These are phyloP conservation scores for Magnolia kwangsiensis DNA, from an alignment of 164 flowering plant species.

Conservation along the genomic window DNA sequence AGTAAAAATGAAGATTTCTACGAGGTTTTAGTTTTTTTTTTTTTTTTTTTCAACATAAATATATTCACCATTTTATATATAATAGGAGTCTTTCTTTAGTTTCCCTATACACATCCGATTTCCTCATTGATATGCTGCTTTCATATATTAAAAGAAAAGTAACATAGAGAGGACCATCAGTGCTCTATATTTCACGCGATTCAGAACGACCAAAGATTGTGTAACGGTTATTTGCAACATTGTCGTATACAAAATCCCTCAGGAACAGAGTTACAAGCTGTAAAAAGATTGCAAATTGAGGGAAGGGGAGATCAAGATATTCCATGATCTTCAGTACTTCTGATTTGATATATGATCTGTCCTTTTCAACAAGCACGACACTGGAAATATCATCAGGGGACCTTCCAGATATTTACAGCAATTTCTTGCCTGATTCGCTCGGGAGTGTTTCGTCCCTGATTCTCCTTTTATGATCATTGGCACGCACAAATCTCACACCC, in stretches of 20 bases:
- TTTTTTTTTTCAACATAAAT: neutral
- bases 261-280: conserved; percentile 78
- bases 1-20: too few relatives aligned
- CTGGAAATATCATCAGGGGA: conserved; percentile 97
- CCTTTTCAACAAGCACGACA: conserved; percentile 89
- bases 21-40: too few relatives aligned
- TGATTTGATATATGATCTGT: conserved; percentile 89
- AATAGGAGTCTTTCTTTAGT: neutral
- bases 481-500: conserved; percentile 80
- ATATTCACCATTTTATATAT: neutral
- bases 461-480: conserved; percentile 51
- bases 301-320: conserved; percentile 78
- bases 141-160: neutral
- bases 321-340: conserved; percentile 96
- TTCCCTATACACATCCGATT: neutral
- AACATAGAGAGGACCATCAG: neutral
- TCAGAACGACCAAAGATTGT: conserved; percentile 75
- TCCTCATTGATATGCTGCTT: neutral
- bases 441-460: conserved; percentile 86
- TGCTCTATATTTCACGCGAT: conserved; percentile 61
- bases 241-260: conserved; percentile 75
- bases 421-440: conserved; percentile 78
- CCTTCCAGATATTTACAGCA: conserved; percentile 81
- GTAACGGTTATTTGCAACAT: conserved; percentile 85
- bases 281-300: conserved; percentile 75